Conservation (phyloP, 306 rosid genomes). For the Corylus americana region DNA sequence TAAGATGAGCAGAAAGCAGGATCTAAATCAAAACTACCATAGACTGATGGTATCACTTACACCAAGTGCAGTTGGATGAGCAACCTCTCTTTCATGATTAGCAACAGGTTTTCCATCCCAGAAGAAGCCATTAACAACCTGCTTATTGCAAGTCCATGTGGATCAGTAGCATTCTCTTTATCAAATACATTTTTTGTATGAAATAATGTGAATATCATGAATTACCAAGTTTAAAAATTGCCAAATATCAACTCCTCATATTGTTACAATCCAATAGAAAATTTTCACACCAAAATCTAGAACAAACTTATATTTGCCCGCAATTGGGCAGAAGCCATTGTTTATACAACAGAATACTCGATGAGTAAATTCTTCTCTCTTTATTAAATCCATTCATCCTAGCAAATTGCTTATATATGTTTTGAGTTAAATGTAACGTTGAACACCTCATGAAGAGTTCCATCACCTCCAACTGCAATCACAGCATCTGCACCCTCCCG, state of each 20-base stretch:
- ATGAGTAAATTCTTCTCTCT: background rate
- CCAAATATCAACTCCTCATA: background rate
- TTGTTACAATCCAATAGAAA: background rate
- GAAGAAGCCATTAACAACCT: conserved; percentile 98
- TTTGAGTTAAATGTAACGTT: background rate
- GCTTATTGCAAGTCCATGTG: conserved; percentile 27
- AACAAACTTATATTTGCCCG: background rate
- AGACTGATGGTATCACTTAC: conserved; percentile 55
- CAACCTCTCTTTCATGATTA: conserved; percentile 55
- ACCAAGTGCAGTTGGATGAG: conserved; percentile 86
- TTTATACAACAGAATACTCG: conserved; percentile 7
- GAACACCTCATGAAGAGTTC: conserved; percentile 94
- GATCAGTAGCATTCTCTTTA: conserved; percentile 1
- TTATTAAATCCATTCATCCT: background rate
- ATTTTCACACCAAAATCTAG: background rate
- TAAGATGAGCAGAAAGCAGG: conserved; percentile 8
- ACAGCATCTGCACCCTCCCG: conserved; percentile 91
- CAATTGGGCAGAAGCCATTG: conserved; percentile 1
- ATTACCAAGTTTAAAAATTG: conserved; percentile 3
- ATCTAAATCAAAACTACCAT: conserved; percentile 13
- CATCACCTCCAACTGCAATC: conserved; percentile 96
- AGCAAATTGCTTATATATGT: background rate
- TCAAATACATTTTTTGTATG: background rate
- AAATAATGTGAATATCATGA: conserved; percentile 7
- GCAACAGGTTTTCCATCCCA: conserved; percentile 87